Evolutionary conservation across 345 rosid species (phyloP), one percentile per base, ranked within the genome.

Genomic region (Dovyalis caffra): DNA sequence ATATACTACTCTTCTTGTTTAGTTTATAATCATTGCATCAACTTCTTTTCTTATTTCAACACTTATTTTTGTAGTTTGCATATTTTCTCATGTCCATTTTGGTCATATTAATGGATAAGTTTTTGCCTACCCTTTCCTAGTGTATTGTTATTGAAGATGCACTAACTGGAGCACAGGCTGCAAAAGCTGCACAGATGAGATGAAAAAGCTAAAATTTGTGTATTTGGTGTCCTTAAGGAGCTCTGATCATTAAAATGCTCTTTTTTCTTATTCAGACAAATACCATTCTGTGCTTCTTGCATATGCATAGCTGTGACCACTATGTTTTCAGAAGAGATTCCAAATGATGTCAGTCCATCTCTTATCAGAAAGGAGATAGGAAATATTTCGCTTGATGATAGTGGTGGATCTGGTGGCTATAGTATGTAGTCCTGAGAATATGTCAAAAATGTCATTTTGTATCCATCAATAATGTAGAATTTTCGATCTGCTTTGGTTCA

Each of bases 111-210:
- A 38, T 32, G 18, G 18, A 43, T n/a, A n/a, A n/a, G n/a, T 72
- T 71, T 70, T 34, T 73, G 37, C 40, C 43, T 76, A 58, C 74
- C 40, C 34, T 79, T 53, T 76, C 75, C 66, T 79, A 95, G 99
- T 92, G 99, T 71, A 66, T 95, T 82, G 97, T 92, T 71, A 89
- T 92, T 82, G 97, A 95, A 85, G 99, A 95, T 80, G 99, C 99
- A 49, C 82, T 91, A 74, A 97, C 97, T 69, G 99, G 99, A 80
- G 91, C 92, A 73, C 97, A 89, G 83, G 98, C 99, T 74, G 99
- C 99, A 37, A 83, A 88, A 81, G 97, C 98, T 79, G 99, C 99
- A 74, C 75, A 85, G 70, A 95, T 95, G 98, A 91, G 98, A 97
- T 95, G 83, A 74, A 65, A 69, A n/a, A 71, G 69, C 71, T 77